Evolutionary conservation across 805 yeast species (phyloP).

Genomic region (Ogataea pilisensis): DNA sequence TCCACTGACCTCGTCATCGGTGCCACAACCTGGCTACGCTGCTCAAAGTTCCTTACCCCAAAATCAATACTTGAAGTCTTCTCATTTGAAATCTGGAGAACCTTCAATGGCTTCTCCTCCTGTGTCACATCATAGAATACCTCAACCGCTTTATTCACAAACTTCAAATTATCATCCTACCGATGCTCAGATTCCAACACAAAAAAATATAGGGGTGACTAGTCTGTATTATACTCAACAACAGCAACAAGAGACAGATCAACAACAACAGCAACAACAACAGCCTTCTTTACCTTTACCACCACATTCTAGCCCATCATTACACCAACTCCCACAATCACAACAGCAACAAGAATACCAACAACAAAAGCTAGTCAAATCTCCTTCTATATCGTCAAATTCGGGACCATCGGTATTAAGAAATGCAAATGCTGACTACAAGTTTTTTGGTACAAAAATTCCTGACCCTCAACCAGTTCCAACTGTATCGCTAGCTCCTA

Average conservation of each 20-base stretch:
- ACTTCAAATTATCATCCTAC: background rate
- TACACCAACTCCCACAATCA: background rate
- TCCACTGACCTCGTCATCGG: conserved; percentile 2
- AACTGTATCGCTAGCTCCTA: conserved; percentile 13
- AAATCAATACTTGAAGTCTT: background rate
- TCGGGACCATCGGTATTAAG: conserved; percentile 21
- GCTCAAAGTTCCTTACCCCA: background rate
- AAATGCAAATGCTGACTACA: conserved; percentile 9
- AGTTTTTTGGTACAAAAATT: conserved; percentile 13
- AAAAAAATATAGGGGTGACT: no score
- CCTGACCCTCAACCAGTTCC: conserved; percentile 20
- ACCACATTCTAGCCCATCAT: background rate
- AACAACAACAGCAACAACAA: background rate
- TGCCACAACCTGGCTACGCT: background rate
- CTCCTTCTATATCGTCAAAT: background rate
- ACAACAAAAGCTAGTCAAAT: background rate
- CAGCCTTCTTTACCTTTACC: background rate
- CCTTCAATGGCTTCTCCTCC: background rate
- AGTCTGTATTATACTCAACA: background rate
- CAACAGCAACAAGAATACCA: background rate
- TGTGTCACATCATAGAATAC: background rate
- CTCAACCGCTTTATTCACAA: background rate
- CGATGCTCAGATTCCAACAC: background rate
- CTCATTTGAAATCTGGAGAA: background rate
- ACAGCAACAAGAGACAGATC: background rate